Conservation (phyloP, 371 early-diverging fungal species). For the Haplosporangium sp. region DNA sequence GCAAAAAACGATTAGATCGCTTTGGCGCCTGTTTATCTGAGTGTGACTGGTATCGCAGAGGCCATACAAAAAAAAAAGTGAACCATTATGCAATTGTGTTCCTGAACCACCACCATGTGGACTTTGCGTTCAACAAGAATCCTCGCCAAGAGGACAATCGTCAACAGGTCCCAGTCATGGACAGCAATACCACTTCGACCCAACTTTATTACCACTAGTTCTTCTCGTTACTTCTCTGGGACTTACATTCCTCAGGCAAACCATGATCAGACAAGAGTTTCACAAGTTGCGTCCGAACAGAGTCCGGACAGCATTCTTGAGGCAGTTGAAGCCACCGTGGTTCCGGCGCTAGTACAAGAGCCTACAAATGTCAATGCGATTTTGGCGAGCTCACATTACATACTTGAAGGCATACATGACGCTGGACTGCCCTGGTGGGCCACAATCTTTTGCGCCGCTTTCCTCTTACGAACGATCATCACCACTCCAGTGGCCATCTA, state of each 20-base stretch:
- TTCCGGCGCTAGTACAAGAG: slow-evolving; percentile 20
- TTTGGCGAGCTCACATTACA: slow-evolving; percentile 59
- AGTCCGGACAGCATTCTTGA: slow-evolving; percentile 2
- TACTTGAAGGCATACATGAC: slow-evolving; percentile 59
- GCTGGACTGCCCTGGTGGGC: slow-evolving; percentile 78
- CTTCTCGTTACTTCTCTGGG: slow-evolving; percentile 11
- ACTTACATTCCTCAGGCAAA: slow-evolving; percentile 1
- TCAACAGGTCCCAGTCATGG: neutral
- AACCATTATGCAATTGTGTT: no score
- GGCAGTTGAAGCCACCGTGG: neutral
- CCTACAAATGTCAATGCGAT: slow-evolving; percentile 52
- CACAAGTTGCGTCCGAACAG: neutral
- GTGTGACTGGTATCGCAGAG: no score
- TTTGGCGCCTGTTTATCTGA: neutral
- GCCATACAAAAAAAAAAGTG: neutral
- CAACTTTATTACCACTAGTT: neutral
- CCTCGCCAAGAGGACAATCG: neutral
- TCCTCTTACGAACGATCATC: slow-evolving; percentile 66
- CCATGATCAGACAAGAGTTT: neutral
- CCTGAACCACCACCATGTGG: slow-evolving; percentile 6
- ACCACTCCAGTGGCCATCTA: slow-evolving; percentile 83
- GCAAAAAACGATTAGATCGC: neutral
- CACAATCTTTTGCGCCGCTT: slow-evolving; percentile 69
- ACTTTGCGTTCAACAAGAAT: slow-evolving; percentile 3
- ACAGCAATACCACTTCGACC: neutral